Base-by-base conservation (phyloP, 176 grass and related monocot species). In the Puya raimondii region DNA sequence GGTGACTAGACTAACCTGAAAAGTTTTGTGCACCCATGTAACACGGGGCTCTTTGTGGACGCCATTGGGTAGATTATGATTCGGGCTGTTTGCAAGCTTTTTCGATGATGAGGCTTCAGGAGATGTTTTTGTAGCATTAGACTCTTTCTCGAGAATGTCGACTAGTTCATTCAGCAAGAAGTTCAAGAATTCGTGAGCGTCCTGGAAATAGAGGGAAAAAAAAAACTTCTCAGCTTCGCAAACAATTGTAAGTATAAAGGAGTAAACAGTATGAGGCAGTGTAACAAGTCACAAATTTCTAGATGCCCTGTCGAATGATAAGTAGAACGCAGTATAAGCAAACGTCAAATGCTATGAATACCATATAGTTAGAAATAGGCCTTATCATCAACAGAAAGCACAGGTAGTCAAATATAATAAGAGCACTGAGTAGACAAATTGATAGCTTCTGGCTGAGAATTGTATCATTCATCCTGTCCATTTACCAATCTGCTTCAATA, bases 161-260 rank as follows among this genome's bases (percentile, higher is more conserved):
- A 97, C 89, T 76, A 99, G 89, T 25, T 93, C 87, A 72, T 99
- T 93, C 76, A 99, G 73, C 70, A 99, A 75, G 70, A 90, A 92
- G 80, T 97, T 97, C 68, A 97, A 79, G 78, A 97, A 97, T 53
- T 97, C 93, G 49, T 97, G 93, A 29, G 89, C 93, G 82, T 97
- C 93, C 93, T 97, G 25, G 12, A 61, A 18, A 61, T 18, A 61
- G 56, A 2, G 56, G 56, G n/a, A 7, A 1, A 22, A 10, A 14
- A 9, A 16, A 61, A 20, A 61, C 21, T 61, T 61, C 16, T 20
- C 52, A 56, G 10, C 12, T 4, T 56, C 12, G 3, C 56, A 61
- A 59, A 61, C 17, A 61, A 61, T 20, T 21, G 16, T 16, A 61
- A 61, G 7, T 61, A 10, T 61, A 61, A 61, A 61, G 9, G 9